Evolutionary conservation across 2,329 filamentous ascomycete species (phyloP).

Genomic region (Exophiala calicioides): DNA sequence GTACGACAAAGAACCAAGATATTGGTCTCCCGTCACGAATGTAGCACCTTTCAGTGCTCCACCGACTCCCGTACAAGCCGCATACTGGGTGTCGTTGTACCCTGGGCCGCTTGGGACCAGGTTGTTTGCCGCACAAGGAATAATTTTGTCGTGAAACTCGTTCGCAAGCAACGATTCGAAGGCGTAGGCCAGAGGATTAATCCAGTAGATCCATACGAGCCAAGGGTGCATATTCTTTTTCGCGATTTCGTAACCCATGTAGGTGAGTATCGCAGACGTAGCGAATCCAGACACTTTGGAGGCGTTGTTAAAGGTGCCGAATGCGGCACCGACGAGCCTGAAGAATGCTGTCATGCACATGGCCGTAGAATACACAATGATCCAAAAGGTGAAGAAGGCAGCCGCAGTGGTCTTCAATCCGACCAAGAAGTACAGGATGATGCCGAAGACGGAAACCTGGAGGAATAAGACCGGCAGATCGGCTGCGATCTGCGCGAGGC

Average conservation of each 20-base stretch:
- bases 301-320: slow-evolving; percentile 63
- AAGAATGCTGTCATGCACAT: slow-evolving; percentile 48
- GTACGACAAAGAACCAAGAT: slow-evolving; percentile 61
- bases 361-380: slow-evolving; percentile 63
- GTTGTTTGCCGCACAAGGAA: slow-evolving; percentile 58
- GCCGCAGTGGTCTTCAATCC: slow-evolving; percentile 72
- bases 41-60: slow-evolving; percentile 56
- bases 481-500: slow-evolving; percentile 79
- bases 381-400: slow-evolving; percentile 80
- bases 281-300: slow-evolving; percentile 57
- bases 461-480: slow-evolving; percentile 79
- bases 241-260: slow-evolving; percentile 66
- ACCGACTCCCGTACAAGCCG: slow-evolving; percentile 69
- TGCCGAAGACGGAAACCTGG: slow-evolving; percentile 73
- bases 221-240: slow-evolving; percentile 60
- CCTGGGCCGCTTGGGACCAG: slow-evolving; percentile 32
- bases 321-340: slow-evolving; percentile 69
- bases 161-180: slow-evolving; percentile 64
- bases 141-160: slow-evolving; percentile 44
- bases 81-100: slow-evolving; percentile 56
- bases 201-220: slow-evolving; percentile 67
- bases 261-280: slow-evolving; percentile 62
- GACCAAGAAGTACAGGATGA: slow-evolving; percentile 83
- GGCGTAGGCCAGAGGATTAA: slow-evolving; percentile 66
- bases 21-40: slow-evolving; percentile 63